Percentiles rank a stretch among this genome's conserved stretches.
Evolutionary conservation across 176 grass and related monocot species (phyloP).

Genomic region (Triticum timopheevii): DNA sequence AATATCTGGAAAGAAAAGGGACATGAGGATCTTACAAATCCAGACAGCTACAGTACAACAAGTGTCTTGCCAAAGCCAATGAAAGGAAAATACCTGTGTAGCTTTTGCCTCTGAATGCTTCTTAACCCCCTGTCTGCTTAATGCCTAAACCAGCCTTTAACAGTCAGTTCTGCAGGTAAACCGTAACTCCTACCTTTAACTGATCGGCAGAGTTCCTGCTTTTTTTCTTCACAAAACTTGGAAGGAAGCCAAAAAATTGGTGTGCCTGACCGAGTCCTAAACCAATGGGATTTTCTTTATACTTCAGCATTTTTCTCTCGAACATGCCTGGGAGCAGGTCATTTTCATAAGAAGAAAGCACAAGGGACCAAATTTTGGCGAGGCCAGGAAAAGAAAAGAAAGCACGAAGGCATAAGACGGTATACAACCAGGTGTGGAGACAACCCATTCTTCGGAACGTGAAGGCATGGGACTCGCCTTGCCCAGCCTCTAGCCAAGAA

Average conservation of each 20-base stretch:
- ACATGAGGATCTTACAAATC: background rate
- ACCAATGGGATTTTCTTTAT: background rate
- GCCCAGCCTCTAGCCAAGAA: background rate
- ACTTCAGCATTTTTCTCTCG: background rate
- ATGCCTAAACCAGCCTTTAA: background rate
- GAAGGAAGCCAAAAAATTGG: background rate
- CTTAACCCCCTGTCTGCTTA: background rate
- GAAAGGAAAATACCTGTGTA: background rate
- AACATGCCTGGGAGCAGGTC: background rate
- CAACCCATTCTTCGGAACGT: background rate
- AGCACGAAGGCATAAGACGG: background rate
- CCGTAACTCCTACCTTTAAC: background rate
- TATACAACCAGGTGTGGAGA: background rate
- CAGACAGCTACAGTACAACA: background rate
- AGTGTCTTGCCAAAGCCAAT: background rate
- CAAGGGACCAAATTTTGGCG: background rate
- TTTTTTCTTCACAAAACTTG: background rate
- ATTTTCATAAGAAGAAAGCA: background rate
- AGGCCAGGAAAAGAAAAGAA: background rate
- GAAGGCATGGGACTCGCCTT: background rate
- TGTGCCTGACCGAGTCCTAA: background rate
- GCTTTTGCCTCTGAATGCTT: background rate
- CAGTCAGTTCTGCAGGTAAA: background rate
- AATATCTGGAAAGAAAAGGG: slow-evolving; percentile 5
- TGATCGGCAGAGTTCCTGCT: background rate